These are phyloP conservation scores for Gypsophila paniculata DNA, from an alignment of 179 eudicot species.

Conservation along the genomic window DNA sequence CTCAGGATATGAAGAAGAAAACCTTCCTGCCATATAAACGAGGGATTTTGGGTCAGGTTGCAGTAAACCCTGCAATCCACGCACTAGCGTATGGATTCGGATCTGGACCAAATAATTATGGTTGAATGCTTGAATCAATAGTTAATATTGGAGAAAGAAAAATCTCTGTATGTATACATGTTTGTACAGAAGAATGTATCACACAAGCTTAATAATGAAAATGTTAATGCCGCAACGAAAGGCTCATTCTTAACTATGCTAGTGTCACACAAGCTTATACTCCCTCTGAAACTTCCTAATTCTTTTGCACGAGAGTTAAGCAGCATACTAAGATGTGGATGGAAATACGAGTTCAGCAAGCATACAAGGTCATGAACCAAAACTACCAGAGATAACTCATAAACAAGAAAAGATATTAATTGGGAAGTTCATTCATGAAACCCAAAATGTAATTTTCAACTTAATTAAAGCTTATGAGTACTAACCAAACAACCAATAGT, in stretches of 20 bases:
- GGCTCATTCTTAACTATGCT: not conserved
- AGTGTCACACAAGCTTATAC: not conserved
- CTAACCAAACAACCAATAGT: no score
- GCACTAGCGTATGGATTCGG: conserved; percentile 34
- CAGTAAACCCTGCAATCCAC: conserved; percentile 45
- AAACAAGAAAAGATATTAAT: no score
- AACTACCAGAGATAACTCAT: no score
- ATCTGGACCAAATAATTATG: conserved; percentile 14
- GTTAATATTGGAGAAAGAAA: not conserved
- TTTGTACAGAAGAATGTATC: conserved; percentile 5
- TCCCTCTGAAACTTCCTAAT: not conserved
- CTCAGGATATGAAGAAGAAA: conserved; percentile 67
- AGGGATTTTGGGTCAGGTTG: conserved; percentile 59
- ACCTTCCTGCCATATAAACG: conserved; percentile 75
- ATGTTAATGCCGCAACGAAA: not conserved
- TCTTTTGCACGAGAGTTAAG: no score
- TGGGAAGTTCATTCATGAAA: no score
- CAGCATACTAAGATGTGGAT: no score
- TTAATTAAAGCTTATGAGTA: no score
- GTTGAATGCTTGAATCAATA: not conserved
- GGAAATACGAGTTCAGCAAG: no score
- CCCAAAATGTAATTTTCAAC: no score
- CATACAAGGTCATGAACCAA: no score
- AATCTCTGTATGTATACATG: not conserved
- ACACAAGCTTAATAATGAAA: not conserved